Evolutionary conservation across 2,329 filamentous ascomycete species (phyloP).

Genomic region (Fusarium keratoplasticum): DNA sequence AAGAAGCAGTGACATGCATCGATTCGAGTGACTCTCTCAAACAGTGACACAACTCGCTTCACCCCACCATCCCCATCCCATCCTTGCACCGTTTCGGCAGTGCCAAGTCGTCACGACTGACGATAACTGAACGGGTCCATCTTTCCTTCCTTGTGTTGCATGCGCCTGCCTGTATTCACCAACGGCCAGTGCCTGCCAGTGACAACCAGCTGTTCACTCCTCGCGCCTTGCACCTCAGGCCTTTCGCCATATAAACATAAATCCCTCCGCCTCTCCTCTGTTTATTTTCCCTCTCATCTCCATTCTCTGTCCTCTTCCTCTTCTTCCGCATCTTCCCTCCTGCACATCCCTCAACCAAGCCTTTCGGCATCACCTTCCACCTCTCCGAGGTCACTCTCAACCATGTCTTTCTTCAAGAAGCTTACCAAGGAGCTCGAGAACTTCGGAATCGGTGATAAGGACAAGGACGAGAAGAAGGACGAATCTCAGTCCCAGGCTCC

Average conservation of each 20-base stretch:
- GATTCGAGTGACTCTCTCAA: conserved; percentile 8
- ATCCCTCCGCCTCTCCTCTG: conserved; percentile 14
- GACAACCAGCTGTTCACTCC: conserved; percentile 15
- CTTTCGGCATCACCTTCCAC: conserved; percentile 15
- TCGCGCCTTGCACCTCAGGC: conserved; percentile 14
- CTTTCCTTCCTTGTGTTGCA: background rate
- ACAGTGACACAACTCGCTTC: conserved; percentile 24
- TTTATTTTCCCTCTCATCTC: conserved; percentile 3
- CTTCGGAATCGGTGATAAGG: conserved; percentile 58
- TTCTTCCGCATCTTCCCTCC: background rate
- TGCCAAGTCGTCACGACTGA: conserved; percentile 7
- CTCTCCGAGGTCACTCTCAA: conserved; percentile 16
- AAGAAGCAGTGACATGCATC: conserved; percentile 8
- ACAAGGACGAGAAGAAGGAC: conserved; percentile 43
- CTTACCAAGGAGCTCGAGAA: conserved; percentile 58
- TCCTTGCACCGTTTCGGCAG: conserved; percentile 14
- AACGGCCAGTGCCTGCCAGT: conserved; percentile 9
- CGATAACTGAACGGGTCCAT: conserved; percentile 14
- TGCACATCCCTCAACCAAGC: conserved; percentile 12
- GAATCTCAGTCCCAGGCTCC: conserved; percentile 19
- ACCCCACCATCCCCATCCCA: conserved; percentile 14
- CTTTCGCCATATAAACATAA: conserved; percentile 34
- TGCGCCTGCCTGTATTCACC: background rate
- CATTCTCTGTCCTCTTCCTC: conserved; percentile 1
- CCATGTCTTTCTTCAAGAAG: conserved; percentile 60